Conservation (phyloP, 2,329 filamentous ascomycete species). For the Fusarium armeniacum region DNA sequence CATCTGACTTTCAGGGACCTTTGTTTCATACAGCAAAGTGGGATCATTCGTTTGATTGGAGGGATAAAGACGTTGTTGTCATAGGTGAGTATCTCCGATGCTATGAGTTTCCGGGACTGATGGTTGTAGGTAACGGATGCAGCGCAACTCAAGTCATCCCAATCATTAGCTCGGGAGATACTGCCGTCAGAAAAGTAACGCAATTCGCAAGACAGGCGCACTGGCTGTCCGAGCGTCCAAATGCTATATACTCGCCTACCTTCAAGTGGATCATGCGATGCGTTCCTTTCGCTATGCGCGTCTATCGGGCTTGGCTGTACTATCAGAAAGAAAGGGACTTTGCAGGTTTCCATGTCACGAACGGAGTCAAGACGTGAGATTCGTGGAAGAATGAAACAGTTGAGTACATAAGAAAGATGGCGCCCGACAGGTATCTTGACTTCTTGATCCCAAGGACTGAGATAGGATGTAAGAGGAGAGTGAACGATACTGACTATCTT, state of each 20-base stretch:
- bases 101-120: accelerated
- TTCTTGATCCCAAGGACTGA: conserved; percentile 53
- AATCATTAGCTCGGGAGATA: conserved; percentile 36
- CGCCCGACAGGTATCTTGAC: conserved; percentile 50
- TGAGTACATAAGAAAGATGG: conserved; percentile 49
- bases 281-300: conserved; percentile 42
- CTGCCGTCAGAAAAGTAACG: conserved; percentile 56
- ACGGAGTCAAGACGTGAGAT: conserved; percentile 34
- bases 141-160: conserved; percentile 50
- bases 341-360: conserved; percentile 38
- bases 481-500: conserved; percentile 55
- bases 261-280: conserved; percentile 48
- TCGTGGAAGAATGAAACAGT: conserved; percentile 33
- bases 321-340: conserved; percentile 45
- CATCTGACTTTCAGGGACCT: conserved; percentile 34
- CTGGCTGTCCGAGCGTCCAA: conserved; percentile 55
- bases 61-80: conserved; percentile 43
- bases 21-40: conserved; percentile 49
- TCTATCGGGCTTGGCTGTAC: conserved; percentile 43
- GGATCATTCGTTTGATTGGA: conserved; percentile 49
- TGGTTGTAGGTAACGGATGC: conserved; percentile 45
- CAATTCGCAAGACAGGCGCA: conserved; percentile 67
- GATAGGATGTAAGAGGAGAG: conserved; percentile 55
- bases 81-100: conserved; percentile 27
- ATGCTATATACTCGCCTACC: conserved; percentile 40